These are phyloP conservation scores for Trypanosoma avium DNA, from an alignment of 208 protist genomes.

Conservation along the genomic window DNA sequence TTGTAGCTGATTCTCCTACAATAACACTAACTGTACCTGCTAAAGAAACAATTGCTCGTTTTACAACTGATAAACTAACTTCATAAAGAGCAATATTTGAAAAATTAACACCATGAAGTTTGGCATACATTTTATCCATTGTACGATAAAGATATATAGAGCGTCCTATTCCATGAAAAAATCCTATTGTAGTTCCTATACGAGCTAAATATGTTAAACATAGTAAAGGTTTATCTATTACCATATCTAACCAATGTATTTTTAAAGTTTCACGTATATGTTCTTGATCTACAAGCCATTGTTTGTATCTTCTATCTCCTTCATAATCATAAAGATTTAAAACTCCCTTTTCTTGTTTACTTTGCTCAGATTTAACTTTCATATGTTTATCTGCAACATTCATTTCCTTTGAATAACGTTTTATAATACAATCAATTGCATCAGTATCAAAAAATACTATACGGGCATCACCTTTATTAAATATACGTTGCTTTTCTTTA, in stretches of 20 bases:
- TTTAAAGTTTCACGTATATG: constrained; percentile 51
- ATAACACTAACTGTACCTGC: constrained; percentile 49
- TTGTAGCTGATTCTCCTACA: constrained; percentile 47
- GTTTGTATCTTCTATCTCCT: constrained; percentile 64
- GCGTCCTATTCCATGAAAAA: constrained; percentile 77
- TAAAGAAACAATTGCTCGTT: constrained; percentile 48
- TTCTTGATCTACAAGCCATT: constrained; percentile 73
- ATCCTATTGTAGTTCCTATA: constrained; percentile 63
- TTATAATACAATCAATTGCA: constrained; percentile 59
- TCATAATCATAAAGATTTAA: constrained; percentile 75
- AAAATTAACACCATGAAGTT: constrained; percentile 79
- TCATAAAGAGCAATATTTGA: constrained; percentile 64
- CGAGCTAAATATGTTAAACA: constrained; percentile 64
- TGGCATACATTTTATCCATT: constrained; percentile 89
- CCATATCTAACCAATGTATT: constrained; percentile 81
- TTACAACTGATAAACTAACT: constrained; percentile 57
- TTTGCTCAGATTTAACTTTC: constrained; percentile 31
- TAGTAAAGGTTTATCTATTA: constrained; percentile 57
- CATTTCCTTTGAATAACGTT: constrained; percentile 58
- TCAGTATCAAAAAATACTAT: constrained; percentile 55
- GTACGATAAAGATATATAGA: constrained; percentile 81
- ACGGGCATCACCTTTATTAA: constrained; percentile 40
- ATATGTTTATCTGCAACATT: constrained; percentile 51
- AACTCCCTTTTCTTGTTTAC: constrained; percentile 21
- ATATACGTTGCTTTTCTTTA: constrained; percentile 7